Evolutionary conservation across 2,329 filamentous ascomycete species (phyloP).

Genomic region (Diaporthe nobilis): DNA sequence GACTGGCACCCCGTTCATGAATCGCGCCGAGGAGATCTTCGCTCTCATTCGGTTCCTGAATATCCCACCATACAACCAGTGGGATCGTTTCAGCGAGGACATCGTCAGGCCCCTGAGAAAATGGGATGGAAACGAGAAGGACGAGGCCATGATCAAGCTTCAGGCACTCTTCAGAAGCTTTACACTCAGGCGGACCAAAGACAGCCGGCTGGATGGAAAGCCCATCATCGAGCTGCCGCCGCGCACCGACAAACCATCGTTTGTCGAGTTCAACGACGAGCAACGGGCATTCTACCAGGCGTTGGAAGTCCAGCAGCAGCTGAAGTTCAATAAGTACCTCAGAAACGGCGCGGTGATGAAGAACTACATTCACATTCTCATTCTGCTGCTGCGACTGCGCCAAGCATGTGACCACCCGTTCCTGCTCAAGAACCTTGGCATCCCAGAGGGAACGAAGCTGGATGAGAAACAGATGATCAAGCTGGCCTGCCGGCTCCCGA

Average conservation of each 20-base stretch:
- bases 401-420: conserved; percentile 85
- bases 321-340: conserved; percentile 48
- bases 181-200: conserved; percentile 84
- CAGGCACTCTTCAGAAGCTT: conserved; percentile 77
- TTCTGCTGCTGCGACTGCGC: conserved; percentile 80
- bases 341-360: conserved; percentile 46
- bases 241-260: conserved; percentile 70
- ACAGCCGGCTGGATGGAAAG: conserved; percentile 80
- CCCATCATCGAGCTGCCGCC: conserved; percentile 77
- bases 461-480: conserved; percentile 48
- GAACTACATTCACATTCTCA: conserved; percentile 82
- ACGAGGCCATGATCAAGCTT: conserved; percentile 57
- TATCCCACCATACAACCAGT: conserved; percentile 40
- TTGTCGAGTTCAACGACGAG: conserved; percentile 75
- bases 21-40: conserved; percentile 34
- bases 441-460: conserved; percentile 49
- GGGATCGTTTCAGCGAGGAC: conserved; percentile 53
- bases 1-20: conserved; percentile 41
- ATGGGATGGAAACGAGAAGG: conserved; percentile 22
- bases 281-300: conserved; percentile 71
- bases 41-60: conserved; percentile 54
- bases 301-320: conserved; percentile 45
- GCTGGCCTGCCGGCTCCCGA: conserved; percentile 45
- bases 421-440: conserved; percentile 59
- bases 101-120: conserved; percentile 24